Evolutionary conservation across 1,284 basidiomycete genomes (phyloP).

Genomic region (Cutaneotrichosporon sp.): DNA sequence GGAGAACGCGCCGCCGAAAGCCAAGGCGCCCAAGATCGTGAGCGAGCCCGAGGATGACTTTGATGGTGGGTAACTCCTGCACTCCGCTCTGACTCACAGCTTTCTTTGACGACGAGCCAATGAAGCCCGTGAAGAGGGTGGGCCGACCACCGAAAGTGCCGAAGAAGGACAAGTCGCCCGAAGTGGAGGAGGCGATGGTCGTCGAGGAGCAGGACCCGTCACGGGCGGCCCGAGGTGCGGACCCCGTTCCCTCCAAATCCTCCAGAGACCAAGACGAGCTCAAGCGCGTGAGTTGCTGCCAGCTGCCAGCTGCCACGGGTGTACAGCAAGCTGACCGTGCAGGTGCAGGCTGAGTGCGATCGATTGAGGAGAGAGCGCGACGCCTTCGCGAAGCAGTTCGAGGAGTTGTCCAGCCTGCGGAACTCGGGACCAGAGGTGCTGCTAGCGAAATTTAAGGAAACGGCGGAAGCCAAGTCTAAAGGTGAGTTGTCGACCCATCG

Average conservation of each 20-base stretch:
- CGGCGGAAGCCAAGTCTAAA: constrained; percentile 35
- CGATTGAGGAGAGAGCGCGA: constrained; percentile 40
- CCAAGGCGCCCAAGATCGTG: constrained; percentile 9
- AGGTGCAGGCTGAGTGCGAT: constrained; percentile 35
- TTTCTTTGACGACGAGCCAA: constrained; percentile 7
- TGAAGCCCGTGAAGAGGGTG: constrained; percentile 8
- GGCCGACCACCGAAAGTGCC: constrained; percentile 6
- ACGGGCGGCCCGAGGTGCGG: neutral
- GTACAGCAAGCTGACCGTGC: constrained; percentile 20
- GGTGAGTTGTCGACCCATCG: constrained; percentile 24
- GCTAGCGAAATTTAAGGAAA: constrained; percentile 46
- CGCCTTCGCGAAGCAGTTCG: constrained; percentile 47
- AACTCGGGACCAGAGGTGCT: constrained; percentile 36
- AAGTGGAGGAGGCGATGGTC: neutral
- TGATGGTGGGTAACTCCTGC: constrained; percentile 10
- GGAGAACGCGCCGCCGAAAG: constrained; percentile 20
- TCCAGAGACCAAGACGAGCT: neutral
- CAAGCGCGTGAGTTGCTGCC: constrained; percentile 1
- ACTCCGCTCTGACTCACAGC: neutral
- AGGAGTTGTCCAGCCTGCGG: constrained; percentile 43
- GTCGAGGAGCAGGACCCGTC: neutral
- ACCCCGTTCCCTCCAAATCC: neutral
- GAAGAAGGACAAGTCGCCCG: constrained; percentile 5
- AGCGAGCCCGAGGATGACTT: constrained; percentile 14
- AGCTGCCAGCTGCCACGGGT: neutral